Percentiles rank a stretch among this genome's conserved stretches.
Conservation (phyloP, 2,329 filamentous ascomycete genomes). For the Xylaria arbuscula region DNA sequence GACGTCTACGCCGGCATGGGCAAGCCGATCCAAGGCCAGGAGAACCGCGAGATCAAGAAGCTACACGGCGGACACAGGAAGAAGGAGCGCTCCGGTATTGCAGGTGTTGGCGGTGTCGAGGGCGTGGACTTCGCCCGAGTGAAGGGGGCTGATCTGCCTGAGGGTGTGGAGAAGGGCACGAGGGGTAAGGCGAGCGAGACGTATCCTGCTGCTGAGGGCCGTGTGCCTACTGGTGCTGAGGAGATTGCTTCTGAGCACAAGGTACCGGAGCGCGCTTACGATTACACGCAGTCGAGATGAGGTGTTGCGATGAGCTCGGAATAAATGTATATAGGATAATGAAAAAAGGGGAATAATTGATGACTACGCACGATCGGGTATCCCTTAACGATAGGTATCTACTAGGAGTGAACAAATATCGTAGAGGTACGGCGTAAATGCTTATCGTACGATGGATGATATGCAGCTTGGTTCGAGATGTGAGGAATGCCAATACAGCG, state of each 20-base stretch:
- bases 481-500: too few species aligned
- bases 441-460: too few species aligned
- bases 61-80: constrained; percentile 49
- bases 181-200: constrained; percentile 42
- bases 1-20: constrained; percentile 59
- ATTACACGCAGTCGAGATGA: constrained; percentile 36
- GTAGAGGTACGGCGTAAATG: too few species aligned
- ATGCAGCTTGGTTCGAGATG: too few species aligned
- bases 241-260: constrained; percentile 43
- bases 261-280: constrained; percentile 32
- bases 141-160: constrained; percentile 50
- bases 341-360: neutral
- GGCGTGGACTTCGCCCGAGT: constrained; percentile 44
- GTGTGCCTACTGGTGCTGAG: constrained; percentile 43
- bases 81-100: constrained; percentile 54
- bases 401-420: too few species aligned
- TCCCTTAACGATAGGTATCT: too few species aligned
- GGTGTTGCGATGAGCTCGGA: neutral
- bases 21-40: constrained; percentile 58
- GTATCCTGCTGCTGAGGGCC: constrained; percentile 46
- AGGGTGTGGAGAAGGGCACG: constrained; percentile 45
- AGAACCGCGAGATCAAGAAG: constrained; percentile 55
- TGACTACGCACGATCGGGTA: too few species aligned
- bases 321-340: neutral
- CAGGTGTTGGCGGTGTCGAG: constrained; percentile 53